Evolutionary conservation across 2,329 filamentous ascomycete genomes (phyloP), one percentile per base, ranked within the genome.

Genomic region (Drechslerella coelobrocha): DNA sequence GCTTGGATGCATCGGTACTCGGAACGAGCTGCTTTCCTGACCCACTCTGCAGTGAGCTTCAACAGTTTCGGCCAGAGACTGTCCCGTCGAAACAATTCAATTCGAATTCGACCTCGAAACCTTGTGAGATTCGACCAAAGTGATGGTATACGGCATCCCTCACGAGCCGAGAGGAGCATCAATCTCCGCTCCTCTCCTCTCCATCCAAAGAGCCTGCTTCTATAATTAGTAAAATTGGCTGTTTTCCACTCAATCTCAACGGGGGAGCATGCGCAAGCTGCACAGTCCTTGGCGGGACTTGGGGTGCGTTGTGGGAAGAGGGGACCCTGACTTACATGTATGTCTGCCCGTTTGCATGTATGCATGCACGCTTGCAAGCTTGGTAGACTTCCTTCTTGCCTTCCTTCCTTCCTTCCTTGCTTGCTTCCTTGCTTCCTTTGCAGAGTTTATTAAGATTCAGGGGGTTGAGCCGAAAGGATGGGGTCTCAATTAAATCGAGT

Each of bases 161-260:
- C 26, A 37, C 34, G 41, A 55, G 26, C 7, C 37, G 34, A 27
- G 29, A 45, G 29, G 29, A 37, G 31, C n/a, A n/a, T n/a, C n/a
- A n/a, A n/a, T n/a, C n/a, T n/a, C n/a, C n/a, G n/a, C n/a, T n/a
- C n/a, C n/a, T n/a, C n/a, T n/a, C n/a, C n/a, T 52, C 52, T 52
- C 45, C 51, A 14, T 21, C 48, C 61, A 59, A 34, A 29, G 47
- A 17, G 26, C 23, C 17, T 24, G 34, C 27, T n/a, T n/a, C 63
- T 62, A 71, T 54, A 60, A 71, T 71, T 71, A 63, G 66, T 59
- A 71, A 71, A 51, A 71, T 63, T 69, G 41, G 34, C n/a, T 29
- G 43, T 56, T 71, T 51, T 53, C 53, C n/a, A n/a, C n/a, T n/a
- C n/a, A n/a, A n/a, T n/a, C 6, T 31, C 29, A 31, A 31, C 29